phyloP scores from a whole-genome alignment of 139 green algal species.

The Chlamydomonas sphaeroides region DNA sequence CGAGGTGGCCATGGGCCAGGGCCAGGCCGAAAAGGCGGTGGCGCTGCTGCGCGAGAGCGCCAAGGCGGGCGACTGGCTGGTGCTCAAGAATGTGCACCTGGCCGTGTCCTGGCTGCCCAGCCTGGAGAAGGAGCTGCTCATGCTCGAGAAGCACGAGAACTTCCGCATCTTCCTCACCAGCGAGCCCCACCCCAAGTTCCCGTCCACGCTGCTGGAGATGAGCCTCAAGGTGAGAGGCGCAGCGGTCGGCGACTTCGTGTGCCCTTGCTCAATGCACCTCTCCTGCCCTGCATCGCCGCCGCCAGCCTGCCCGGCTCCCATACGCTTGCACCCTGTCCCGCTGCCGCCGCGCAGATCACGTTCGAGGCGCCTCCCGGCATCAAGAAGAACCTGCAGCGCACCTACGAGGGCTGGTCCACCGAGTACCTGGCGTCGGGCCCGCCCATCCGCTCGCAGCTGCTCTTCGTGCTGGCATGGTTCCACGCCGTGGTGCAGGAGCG shows the following conservation, averaged over 20 bases:
- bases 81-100: conserved; percentile 90
- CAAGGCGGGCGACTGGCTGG: conserved; percentile 72
- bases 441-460: conserved; percentile 75
- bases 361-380: conserved; percentile 86
- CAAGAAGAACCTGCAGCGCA: conserved; percentile 86
- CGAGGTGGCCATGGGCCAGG: conserved; percentile 89
- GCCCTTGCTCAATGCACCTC: too few relatives aligned
- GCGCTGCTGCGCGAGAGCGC: conserved; percentile 77
- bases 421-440: conserved; percentile 53
- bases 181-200: conserved; percentile 76
- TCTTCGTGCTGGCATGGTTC: conserved; percentile 89
- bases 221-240: conserved; percentile 63
- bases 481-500: conserved; percentile 86
- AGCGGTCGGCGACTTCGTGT: too few relatives aligned
- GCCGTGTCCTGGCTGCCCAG: conserved; percentile 76
- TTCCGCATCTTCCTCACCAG: conserved; percentile 85
- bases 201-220: conserved; percentile 76
- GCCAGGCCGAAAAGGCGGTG: conserved; percentile 77
- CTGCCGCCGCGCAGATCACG: conserved; percentile 62
- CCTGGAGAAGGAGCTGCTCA: conserved; percentile 78
- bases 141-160: conserved; percentile 53
- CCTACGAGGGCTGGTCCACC: conserved; percentile 71
- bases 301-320: too few relatives aligned
- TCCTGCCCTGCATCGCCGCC: too few relatives aligned
- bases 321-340: neutral